Conservation (phyloP, 176 grass and related monocot genomes). For the Carex parvula region DNA sequence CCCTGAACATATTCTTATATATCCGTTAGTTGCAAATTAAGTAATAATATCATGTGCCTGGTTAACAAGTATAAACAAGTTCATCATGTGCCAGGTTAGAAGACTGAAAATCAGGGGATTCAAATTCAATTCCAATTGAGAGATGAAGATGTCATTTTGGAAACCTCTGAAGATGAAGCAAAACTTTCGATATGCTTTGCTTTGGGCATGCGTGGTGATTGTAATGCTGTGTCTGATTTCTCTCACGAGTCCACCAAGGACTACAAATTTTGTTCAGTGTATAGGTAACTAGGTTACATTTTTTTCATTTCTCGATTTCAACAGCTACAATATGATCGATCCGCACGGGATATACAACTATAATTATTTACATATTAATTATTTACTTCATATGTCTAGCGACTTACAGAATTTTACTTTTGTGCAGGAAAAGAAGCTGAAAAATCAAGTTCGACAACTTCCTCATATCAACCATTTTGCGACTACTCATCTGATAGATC, state of each 20-base stretch:
- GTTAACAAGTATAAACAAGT: too few relatives aligned
- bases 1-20: too few relatives aligned
- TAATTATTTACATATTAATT: too few relatives aligned
- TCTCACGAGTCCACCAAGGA: background rate
- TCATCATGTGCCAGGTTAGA: too few relatives aligned
- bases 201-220: background rate
- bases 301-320: background rate
- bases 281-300: background rate
- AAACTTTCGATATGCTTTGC: background rate
- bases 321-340: too few relatives aligned
- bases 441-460: background rate
- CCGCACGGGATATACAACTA: too few relatives aligned
- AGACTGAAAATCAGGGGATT: too few relatives aligned
- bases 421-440: background rate
- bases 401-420: background rate
- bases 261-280: background rate
- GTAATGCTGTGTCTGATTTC: background rate
- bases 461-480: background rate
- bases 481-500: conserved; percentile 43
- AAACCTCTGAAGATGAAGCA: background rate
- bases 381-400: too few relatives aligned
- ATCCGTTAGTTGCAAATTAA: too few relatives aligned
- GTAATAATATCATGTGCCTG: too few relatives aligned
- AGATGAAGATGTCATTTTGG: background rate
- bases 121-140: background rate